Conservation (phyloP, 176 grass and related monocot species). For the Avena atlantica region DNA sequence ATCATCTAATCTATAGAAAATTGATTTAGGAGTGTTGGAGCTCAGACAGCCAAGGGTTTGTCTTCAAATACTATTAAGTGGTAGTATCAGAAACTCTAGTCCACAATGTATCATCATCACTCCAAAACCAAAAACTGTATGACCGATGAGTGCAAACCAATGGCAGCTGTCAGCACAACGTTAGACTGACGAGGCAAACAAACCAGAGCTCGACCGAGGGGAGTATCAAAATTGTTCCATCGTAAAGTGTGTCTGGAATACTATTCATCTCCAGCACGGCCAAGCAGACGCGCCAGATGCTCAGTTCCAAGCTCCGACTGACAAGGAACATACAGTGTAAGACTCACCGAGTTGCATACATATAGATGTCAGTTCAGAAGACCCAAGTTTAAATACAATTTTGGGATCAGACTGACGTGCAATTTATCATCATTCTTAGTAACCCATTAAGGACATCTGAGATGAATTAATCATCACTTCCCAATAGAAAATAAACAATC, state of each 20-base stretch:
- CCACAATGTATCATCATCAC: slow-evolving; percentile 59
- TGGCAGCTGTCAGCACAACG: too few species aligned
- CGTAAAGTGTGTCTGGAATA: slow-evolving; percentile 15
- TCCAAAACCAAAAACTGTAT: neutral
- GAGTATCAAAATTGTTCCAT: too few species aligned
- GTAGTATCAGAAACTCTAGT: slow-evolving; percentile 81
- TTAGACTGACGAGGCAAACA: too few species aligned
- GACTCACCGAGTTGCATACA: neutral
- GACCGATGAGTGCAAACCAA: too few species aligned
- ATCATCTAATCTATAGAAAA: neutral
- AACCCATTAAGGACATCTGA: neutral
- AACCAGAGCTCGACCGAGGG: too few species aligned
- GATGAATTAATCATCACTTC: slow-evolving; percentile 21
- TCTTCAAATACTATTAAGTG: slow-evolving; percentile 54
- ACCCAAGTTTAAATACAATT: neutral
- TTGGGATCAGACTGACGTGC: slow-evolving; percentile 70
- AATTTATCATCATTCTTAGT: slow-evolving; percentile 51
- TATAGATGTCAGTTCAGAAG: neutral
- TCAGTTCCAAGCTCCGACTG: slow-evolving; percentile 54
- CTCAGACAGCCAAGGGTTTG: slow-evolving; percentile 82
- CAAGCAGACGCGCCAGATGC: slow-evolving; percentile 56
- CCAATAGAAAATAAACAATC: neutral
- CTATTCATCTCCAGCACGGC: slow-evolving; percentile 50
- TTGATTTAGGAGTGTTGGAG: neutral
- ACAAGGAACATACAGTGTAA: neutral